Evolutionary conservation across 306 rosid genomes (phyloP), one percentile per base, ranked within the genome.

Genomic region (Inga laurina): DNA sequence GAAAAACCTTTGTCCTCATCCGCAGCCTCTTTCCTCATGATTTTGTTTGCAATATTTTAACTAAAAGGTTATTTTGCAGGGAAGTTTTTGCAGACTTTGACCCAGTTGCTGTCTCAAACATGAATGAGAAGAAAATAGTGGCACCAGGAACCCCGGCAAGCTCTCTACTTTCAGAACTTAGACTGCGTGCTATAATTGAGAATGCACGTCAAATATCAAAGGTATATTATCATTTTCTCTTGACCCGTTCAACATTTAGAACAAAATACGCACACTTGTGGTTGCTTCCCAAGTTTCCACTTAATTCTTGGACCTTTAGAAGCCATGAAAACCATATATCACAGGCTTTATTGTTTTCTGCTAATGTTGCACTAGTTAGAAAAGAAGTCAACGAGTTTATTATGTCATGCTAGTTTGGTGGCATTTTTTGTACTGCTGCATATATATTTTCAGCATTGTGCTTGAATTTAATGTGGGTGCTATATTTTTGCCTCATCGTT

Each of bases 21-120:
- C 22, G 22, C 30, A 56, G 32, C 82, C 54, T 78, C 59, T 61
- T 54, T 73, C 62, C 65, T 21, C 78, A 56, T 59, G 4, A 41
- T 37, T 84, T 48, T 79, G n/a, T 72, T 82, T 8, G 7, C 72
- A 56, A 51, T 67, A 15, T 52, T 34, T 64, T 82, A 61, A 44
- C 73, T 87, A 56, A 68, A 82, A 72, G 82, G 62, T 77, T 87
- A 86, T 49, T 82, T 84, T 93, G 85, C 96, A 93, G 97, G 90
- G 97, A 93, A 84, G 90, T 80, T 75, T 91, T 93, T 84, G 88
- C 88, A 21, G 90, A 91, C 84, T 93, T 93, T 80, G 96, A 91
- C 88, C 93, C 97, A 12, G 68, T 82, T 79, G 84, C 89, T 54
- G 82, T 93, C 69, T 84, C 96, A 65, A 90, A 91, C 56, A 78